Evolutionary conservation across 148 eudicot species (phyloP).

Genomic region (Tetragonia tetragonoides): DNA sequence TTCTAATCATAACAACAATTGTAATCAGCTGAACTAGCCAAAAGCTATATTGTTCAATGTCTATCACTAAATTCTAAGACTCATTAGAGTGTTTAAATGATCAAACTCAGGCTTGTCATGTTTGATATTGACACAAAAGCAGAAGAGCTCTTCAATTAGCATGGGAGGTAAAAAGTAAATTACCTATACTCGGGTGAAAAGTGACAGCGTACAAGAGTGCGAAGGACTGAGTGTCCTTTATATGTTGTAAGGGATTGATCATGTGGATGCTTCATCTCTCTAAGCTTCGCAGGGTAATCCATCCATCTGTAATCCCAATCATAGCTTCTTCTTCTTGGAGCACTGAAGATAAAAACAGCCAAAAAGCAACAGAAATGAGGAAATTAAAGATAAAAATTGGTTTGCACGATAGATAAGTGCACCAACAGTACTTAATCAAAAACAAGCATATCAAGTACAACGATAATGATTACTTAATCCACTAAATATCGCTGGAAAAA

Average conservation of each 20-base stretch:
- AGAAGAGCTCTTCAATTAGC: not conserved
- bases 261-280: conserved; percentile 51
- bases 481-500: not conserved
- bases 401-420: no score
- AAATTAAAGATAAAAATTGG: not conserved
- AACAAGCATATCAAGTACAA: no score
- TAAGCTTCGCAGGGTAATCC: conserved; percentile 62
- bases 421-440: not conserved
- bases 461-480: not conserved
- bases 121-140: not conserved
- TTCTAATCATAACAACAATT: no score
- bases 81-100: no score
- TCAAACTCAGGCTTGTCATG: not conserved
- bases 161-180: not conserved
- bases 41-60: no score
- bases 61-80: no score
- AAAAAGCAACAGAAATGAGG: not conserved
- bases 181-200: conserved; percentile 85
- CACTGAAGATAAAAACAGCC: conserved; percentile 26
- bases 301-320: conserved; percentile 93
- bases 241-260: conserved; percentile 83
- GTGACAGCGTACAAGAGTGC: conserved; percentile 85
- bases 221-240: conserved; percentile 82
- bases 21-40: no score
- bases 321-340: conserved; percentile 26